A percentile compares a stretch with the other conserved stretches of the same genome.
Evolutionary conservation across 306 rosid species (phyloP).

Genomic region (Crataegus laevigata): DNA sequence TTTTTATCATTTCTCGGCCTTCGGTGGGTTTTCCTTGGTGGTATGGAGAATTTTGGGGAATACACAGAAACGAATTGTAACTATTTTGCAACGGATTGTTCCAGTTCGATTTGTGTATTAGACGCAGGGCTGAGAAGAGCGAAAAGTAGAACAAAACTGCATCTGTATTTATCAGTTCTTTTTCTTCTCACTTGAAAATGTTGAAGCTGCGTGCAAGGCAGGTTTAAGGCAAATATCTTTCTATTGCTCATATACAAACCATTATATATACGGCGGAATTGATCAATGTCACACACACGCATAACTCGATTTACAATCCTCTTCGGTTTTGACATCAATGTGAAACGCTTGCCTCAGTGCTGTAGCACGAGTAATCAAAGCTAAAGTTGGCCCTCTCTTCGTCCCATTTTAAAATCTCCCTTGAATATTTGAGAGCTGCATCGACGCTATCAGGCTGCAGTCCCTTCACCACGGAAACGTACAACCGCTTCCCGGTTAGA

Average conservation of each 20-base stretch:
- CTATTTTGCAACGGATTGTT: not conserved
- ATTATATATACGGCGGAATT: slow-evolving; percentile 17
- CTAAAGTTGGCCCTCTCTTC: slow-evolving; percentile 77
- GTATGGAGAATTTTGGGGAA: slow-evolving; percentile 18
- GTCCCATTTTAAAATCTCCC: slow-evolving; percentile 87
- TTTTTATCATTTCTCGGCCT: not conserved
- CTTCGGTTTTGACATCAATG: slow-evolving; percentile 28
- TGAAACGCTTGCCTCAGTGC: slow-evolving; percentile 74
- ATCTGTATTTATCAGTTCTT: too few species aligned
- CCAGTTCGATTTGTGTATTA: not conserved
- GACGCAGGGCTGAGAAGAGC: not conserved
- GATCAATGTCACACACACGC: not conserved
- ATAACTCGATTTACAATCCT: slow-evolving; percentile 20
- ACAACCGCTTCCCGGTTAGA: slow-evolving; percentile 69
- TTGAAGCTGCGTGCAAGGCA: not conserved
- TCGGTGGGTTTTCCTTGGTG: slow-evolving; percentile 5
- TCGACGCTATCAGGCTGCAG: slow-evolving; percentile 77
- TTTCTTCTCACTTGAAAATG: not conserved
- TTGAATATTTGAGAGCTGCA: slow-evolving; percentile 68
- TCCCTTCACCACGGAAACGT: slow-evolving; percentile 67
- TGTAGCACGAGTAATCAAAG: slow-evolving; percentile 66
- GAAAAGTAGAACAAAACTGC: not conserved
- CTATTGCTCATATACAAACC: slow-evolving; percentile 28
- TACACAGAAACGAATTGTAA: not conserved
- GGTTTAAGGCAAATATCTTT: not conserved